Base-by-base conservation (phyloP, 352 stramenopile genomes). In the Pythium angustatum region DNA sequence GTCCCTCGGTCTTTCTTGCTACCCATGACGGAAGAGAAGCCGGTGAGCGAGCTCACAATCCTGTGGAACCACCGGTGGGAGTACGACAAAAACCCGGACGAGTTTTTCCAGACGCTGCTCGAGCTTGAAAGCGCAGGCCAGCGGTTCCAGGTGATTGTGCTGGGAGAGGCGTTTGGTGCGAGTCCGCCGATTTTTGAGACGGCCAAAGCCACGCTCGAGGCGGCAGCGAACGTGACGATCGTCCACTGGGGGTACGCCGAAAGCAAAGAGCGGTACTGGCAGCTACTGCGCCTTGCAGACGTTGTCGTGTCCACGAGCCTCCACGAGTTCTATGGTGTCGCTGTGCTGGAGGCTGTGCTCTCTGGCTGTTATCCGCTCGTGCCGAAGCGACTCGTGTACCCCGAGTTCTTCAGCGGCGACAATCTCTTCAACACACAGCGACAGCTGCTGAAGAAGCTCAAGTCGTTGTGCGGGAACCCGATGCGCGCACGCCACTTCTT, bases 261-360 rank as follows among this genome's bases (percentile, higher is more conserved):
- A 19, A 71, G 57, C 19, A 69, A 72, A 27, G 55, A 62, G 14
- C 53, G 36, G 15, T 88, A 88, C 44, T 72, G 79, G 22, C 50
- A 77, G 28, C 28, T 88, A 6, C 44, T 88, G 0, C 59, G 62
- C 0, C 1, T 34, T 1, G 61, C 71, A 1, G 77, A 88, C 22
- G 74, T 88, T 7, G 76, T 81, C n/a, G 68, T 88, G 1, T 85
- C 77, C 2, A 88, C 76, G 6, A 80, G 72, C 43, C 60, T 75
- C 41, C 79, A 88, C 48, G 77, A 88, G 57, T 88, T 88, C 52
- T 88, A 76, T 40, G 79, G 79, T 10, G 73, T 88, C 5, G 66
- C 73, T 1, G 73, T 86, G 30, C 57, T 88, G 1, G 79, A 88
- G 31, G 79, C 79, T 9, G 73, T 77, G 14, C 62, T 78, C 0